Evolutionary conservation across 2,329 filamentous ascomycete genomes (phyloP).

Genomic region (Neoscytalidium dimidiatum): DNA sequence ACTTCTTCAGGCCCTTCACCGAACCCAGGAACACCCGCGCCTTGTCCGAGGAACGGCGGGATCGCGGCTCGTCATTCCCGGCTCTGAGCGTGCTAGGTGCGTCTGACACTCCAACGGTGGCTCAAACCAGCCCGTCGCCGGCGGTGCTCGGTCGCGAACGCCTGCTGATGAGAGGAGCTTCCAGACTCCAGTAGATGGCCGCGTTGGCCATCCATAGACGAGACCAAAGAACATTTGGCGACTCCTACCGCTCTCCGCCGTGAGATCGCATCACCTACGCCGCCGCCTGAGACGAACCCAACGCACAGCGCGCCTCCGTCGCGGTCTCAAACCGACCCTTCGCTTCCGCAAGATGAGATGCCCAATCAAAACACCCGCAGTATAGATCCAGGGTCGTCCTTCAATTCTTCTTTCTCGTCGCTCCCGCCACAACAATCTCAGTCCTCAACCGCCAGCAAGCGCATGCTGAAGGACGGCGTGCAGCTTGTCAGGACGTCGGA

Average conservation of each 20-base stretch:
- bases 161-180: not conserved
- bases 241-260: not conserved
- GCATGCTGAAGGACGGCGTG: constrained; percentile 56
- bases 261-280: not conserved
- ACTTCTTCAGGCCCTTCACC: constrained; percentile 47
- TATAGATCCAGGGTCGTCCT: not conserved
- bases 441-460: constrained; percentile 44
- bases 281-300: not conserved
- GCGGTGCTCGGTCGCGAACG: not conserved
- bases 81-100: not conserved
- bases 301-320: not conserved
- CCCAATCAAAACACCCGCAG: not conserved
- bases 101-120: not conserved
- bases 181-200: not conserved
- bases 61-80: constrained; percentile 4
- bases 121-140: not conserved
- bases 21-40: constrained; percentile 30
- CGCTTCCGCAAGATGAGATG: not conserved
- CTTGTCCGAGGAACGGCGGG: not conserved
- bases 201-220: not conserved
- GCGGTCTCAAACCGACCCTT: not conserved
- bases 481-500: constrained; percentile 65
- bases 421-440: constrained; percentile 13
- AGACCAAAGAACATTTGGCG: not conserved
- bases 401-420: constrained; percentile 32